phyloP scores from a whole-genome alignment of 257 asterid species.

The Nicotiana paniculata region DNA sequence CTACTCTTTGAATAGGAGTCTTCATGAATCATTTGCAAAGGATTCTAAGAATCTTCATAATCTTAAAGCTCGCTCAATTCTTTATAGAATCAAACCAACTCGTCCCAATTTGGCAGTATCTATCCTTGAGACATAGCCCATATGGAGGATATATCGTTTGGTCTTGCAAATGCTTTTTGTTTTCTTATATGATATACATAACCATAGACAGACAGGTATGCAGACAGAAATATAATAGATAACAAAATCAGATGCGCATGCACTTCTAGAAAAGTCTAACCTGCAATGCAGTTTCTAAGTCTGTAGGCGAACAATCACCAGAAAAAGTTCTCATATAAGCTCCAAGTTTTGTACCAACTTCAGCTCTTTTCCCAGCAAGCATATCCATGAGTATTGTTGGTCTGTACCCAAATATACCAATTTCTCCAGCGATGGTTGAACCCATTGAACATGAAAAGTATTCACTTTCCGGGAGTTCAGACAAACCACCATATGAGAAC shows the following conservation, averaged over 20 bases:
- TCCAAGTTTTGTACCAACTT: slow-evolving; percentile 86
- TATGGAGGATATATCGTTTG: neutral
- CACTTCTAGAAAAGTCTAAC: slow-evolving; percentile 28
- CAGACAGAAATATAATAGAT: neutral
- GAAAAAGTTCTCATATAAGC: slow-evolving; percentile 94
- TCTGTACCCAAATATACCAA: slow-evolving; percentile 91
- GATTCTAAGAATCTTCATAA: neutral
- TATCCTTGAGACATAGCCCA: neutral
- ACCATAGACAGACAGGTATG: neutral
- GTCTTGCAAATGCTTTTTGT: neutral
- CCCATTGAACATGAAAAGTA: slow-evolving; percentile 96
- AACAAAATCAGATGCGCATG: neutral
- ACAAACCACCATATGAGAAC: slow-evolving; percentile 83
- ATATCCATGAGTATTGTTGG: slow-evolving; percentile 86
- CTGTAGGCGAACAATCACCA: slow-evolving; percentile 95
- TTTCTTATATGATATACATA: slow-evolving; percentile 10
- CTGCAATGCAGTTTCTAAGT: slow-evolving; percentile 96
- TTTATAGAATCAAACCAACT: neutral
- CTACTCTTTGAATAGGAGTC: neutral
- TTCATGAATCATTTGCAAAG: neutral
- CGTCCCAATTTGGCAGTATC: neutral
- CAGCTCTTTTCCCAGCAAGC: slow-evolving; percentile 99
- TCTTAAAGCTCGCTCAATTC: neutral
- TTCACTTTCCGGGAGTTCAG: slow-evolving; percentile 84
- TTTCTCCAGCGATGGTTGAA: slow-evolving; percentile 94